These are phyloP conservation scores for Digitaria exilis DNA, from an alignment of 202 grass and related monocot species.

Conservation along the genomic window DNA sequence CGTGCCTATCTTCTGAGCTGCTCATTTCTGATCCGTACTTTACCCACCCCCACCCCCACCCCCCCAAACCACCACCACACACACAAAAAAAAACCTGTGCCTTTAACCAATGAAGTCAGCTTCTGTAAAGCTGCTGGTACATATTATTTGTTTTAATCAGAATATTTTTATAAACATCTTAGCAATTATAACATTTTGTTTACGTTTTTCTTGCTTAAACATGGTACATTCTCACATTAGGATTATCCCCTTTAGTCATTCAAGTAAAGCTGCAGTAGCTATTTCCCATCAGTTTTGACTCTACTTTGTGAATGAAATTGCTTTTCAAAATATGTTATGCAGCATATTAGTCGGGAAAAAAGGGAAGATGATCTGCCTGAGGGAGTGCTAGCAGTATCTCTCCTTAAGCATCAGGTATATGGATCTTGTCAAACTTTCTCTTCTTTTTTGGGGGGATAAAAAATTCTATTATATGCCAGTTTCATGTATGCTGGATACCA, in stretches of 20 bases:
- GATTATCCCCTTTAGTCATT: conserved; percentile 25
- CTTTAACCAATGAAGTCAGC: conserved; percentile 15
- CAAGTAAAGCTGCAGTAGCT: conserved; percentile 21
- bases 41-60: too few relatives aligned
- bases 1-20: not conserved
- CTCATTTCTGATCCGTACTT: not conserved
- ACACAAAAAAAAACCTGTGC: too few relatives aligned
- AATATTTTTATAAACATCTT: conserved; percentile 17
- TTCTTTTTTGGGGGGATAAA: too few relatives aligned
- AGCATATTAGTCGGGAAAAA: conserved; percentile 80
- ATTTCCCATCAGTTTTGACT: conserved; percentile 31
- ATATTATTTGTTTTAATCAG: not conserved
- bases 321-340: conserved; percentile 39
- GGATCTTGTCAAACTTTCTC: not conserved
- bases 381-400: conserved; percentile 79
- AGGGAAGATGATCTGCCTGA: conserved; percentile 86
- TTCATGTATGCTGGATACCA: conserved; percentile 32
- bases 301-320: conserved; percentile 17
- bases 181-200: not conserved
- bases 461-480: conserved; percentile 36
- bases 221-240: not conserved
- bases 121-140: conserved; percentile 25
- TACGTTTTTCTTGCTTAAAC: not conserved
- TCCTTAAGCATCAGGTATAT: conserved; percentile 92
- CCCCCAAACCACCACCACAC: too few relatives aligned